Percentiles rank a stretch among this genome's conserved stretches.
These are phyloP conservation scores for Pochonia chlamydosporia DNA, from an alignment of 2,329 filamentous ascomycete species.

Conservation along the genomic window DNA sequence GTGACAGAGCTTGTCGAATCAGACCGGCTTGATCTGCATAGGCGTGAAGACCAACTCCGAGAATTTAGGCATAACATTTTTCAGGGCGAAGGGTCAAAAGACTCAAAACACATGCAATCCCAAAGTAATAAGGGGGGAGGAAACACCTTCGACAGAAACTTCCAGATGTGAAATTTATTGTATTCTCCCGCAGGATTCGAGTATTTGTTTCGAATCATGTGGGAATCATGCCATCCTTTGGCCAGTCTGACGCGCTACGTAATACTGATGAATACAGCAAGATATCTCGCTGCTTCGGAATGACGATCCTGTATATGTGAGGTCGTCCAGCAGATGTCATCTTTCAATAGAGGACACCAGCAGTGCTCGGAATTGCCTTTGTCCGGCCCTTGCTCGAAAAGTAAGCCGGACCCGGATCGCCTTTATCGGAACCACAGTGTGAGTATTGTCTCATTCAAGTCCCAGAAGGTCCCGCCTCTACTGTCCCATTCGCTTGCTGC, in stretches of 20 bases:
- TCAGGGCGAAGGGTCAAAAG: too few relatives aligned
- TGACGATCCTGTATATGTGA: background rate
- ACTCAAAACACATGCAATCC: too few relatives aligned
- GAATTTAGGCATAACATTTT: too few relatives aligned
- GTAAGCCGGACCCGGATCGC: background rate
- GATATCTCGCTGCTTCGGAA: background rate
- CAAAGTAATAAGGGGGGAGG: too few relatives aligned
- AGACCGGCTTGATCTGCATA: too few relatives aligned
- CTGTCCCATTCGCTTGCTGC: constrained; percentile 8
- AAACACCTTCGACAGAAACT: too few relatives aligned
- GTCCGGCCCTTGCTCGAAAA: constrained; percentile 3
- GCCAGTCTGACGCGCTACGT: background rate
- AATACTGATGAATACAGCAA: constrained; percentile 3
- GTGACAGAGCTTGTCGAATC: too few relatives aligned
- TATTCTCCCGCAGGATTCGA: background rate
- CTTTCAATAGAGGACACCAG: constrained; percentile 6
- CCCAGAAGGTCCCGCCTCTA: constrained; percentile 8
- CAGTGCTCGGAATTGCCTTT: constrained; percentile 22
- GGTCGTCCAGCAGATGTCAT: constrained; percentile 10
- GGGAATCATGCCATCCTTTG: background rate
- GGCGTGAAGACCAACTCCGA: too few relatives aligned
- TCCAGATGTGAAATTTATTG: background rate
- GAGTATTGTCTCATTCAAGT: constrained; percentile 7
- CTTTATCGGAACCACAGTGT: background rate
- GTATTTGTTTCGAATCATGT: background rate